Base-by-base conservation (phyloP, 805 yeast genomes). In the Candida krabiensis region DNA sequence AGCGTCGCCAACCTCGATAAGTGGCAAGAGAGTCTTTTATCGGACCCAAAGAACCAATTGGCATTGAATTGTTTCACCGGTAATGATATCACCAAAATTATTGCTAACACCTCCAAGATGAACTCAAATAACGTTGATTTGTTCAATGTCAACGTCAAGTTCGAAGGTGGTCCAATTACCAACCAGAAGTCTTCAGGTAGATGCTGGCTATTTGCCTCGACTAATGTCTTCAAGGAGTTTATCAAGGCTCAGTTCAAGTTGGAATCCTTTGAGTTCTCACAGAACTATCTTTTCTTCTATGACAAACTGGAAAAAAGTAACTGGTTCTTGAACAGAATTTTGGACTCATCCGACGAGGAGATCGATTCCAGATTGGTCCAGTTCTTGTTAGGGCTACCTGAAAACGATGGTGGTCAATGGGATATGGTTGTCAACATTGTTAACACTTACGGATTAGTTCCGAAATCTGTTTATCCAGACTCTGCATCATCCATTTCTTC, bases 191-290 rank as follows among this genome's bases (percentile, higher is more conserved):
- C 80, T 7, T 77, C 87, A 16, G 96, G 96, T 17, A 70, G 96
- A 58, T 87, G 96, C 64, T 87, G 96, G 96, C 71, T 87, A 44
- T 88, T 88, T 64, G 96, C 96, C 9, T 77, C 91, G 0, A 77
- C 87, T 35, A 88, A 87, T 52, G 80, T 84, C 26, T 70, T 86
- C 55, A 76, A 95, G 51, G 69, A 82, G 44, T 74, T 73, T 33
- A 77, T 85, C 31, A 79, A 81, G 58, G 66, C 74, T 50, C 74
- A 74, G 56, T 77, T 79, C 63, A 77, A 81, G 53, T 61, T 88
- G 49, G 78, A 79, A 43, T 70, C 71, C 43, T 82, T 87, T 61
- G 91, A 86, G 64, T 67, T 88, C 35, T 84, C 95, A 17, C 96
- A 86, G 57, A 74, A 84, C 38, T 86, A 84, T 55, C 63, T 87